Conservation (phyloP, 208 protist species). For the Leishmania arabica region DNA sequence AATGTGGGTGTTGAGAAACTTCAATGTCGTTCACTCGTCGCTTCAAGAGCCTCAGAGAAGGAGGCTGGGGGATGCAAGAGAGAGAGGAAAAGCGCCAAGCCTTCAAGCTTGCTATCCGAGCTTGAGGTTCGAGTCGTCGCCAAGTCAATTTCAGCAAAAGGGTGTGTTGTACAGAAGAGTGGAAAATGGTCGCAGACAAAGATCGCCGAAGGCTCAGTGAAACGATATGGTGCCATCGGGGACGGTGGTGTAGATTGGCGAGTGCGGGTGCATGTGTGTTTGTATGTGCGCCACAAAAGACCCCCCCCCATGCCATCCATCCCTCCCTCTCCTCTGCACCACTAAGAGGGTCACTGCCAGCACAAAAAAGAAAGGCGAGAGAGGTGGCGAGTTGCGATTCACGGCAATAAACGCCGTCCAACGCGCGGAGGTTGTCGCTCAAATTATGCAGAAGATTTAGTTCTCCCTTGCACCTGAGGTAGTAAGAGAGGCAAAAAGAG, state of each 20-base stretch:
- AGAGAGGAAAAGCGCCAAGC: not conserved
- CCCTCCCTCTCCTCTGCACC: not conserved
- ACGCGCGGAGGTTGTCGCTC: not conserved
- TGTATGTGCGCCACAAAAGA: not conserved
- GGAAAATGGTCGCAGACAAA: not conserved
- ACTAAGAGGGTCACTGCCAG: not conserved
- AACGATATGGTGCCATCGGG: not conserved
- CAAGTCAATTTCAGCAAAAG: not conserved
- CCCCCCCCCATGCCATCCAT: not conserved
- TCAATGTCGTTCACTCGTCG: not conserved
- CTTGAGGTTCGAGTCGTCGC: not conserved
- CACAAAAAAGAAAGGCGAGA: not conserved
- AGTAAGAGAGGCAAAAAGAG: not conserved
- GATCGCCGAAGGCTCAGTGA: not conserved
- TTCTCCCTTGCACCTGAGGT: not conserved
- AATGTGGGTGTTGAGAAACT: conserved; percentile 1
- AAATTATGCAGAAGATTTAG: not conserved
- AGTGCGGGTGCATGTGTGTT: not conserved
- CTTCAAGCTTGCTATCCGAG: not conserved
- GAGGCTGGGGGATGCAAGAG: not conserved
- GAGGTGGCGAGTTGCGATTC: not conserved
- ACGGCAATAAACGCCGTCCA: not conserved
- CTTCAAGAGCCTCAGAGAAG: not conserved
- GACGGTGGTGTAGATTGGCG: not conserved
- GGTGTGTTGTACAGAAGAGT: not conserved